Evolutionary conservation across 2,329 filamentous ascomycete genomes (phyloP).

Genomic region (Aspergillus pseudoglaucus): DNA sequence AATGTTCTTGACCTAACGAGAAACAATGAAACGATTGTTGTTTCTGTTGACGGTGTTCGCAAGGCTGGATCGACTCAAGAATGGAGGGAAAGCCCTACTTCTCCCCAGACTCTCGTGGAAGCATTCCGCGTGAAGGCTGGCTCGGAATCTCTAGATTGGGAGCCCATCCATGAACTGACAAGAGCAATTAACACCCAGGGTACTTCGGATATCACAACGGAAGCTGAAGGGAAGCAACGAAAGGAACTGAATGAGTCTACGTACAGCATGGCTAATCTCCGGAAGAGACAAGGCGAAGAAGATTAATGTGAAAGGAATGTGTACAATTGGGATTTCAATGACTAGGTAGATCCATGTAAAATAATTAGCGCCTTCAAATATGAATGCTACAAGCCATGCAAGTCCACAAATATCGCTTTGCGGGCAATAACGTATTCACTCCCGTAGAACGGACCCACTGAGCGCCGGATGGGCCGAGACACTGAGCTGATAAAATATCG

Average conservation of each 20-base stretch:
- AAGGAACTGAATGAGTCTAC: slow-evolving; percentile 30
- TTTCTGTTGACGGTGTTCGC: slow-evolving; percentile 52
- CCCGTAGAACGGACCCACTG: no score
- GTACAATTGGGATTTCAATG: not conserved
- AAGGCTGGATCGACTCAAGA: slow-evolving; percentile 44
- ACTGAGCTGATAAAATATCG: not conserved
- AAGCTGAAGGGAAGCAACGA: slow-evolving; percentile 22
- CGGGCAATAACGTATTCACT: no score
- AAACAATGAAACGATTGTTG: slow-evolving; percentile 30
- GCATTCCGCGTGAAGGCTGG: slow-evolving; percentile 18
- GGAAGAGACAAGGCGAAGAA: slow-evolving; percentile 26
- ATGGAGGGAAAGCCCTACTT: slow-evolving; percentile 19
- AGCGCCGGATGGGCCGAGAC: not conserved
- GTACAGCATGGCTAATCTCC: slow-evolving; percentile 35
- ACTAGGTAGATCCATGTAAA: not conserved
- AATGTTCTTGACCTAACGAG: slow-evolving; percentile 57
- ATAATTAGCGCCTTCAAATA: not conserved
- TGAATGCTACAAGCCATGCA: no score
- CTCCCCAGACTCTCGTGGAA: slow-evolving; percentile 23
- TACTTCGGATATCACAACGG: slow-evolving; percentile 19
- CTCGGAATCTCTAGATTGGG: slow-evolving; percentile 20
- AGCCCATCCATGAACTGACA: slow-evolving; percentile 13
- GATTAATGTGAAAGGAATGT: slow-evolving; percentile 15
- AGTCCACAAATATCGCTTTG: no score
- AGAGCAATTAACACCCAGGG: slow-evolving; percentile 25